These are phyloP conservation scores for Pisolithus microcarpus DNA, from an alignment of 768 basidiomycete genomes.

Conservation along the genomic window DNA sequence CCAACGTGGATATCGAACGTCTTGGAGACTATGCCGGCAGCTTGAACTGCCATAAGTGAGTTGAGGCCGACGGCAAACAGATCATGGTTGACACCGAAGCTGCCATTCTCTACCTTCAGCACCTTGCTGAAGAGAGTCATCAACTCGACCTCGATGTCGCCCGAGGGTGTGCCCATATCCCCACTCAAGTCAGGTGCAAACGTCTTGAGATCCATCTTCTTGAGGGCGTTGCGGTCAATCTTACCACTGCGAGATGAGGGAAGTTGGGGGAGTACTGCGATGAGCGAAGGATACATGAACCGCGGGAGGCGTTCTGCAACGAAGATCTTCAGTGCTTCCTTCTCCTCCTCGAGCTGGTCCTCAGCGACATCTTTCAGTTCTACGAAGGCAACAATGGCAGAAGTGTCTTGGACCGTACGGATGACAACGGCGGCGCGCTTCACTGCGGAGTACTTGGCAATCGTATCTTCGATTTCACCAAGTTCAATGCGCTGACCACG, in stretches of 20 bases:
- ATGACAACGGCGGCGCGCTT: slow-evolving; percentile 20
- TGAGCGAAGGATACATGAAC: slow-evolving; percentile 26
- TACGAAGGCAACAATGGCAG: slow-evolving; percentile 25
- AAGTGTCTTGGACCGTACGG: slow-evolving; percentile 21
- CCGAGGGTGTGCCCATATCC: slow-evolving; percentile 19
- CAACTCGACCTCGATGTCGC: slow-evolving; percentile 22
- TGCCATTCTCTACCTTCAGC: slow-evolving; percentile 14
- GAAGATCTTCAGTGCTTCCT: slow-evolving; percentile 17
- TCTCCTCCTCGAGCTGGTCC: slow-evolving; percentile 13
- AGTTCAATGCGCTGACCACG: slow-evolving; percentile 29
- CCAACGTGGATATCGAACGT: slow-evolving; percentile 24
- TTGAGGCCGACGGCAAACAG: slow-evolving; percentile 25
- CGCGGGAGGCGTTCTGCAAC: slow-evolving; percentile 25
- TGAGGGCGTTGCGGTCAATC: slow-evolving; percentile 23
- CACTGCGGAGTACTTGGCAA: slow-evolving; percentile 17
- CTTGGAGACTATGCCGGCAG: slow-evolving; percentile 23
- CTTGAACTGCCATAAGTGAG: slow-evolving; percentile 28
- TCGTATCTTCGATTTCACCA: slow-evolving; percentile 27
- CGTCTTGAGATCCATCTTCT: slow-evolving; percentile 18
- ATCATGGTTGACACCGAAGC: slow-evolving; percentile 23
- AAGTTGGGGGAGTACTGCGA: slow-evolving; percentile 18
- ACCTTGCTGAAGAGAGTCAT: slow-evolving; percentile 19
- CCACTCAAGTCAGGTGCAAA: slow-evolving; percentile 16
- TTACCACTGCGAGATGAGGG: slow-evolving; percentile 22
- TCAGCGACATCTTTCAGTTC: slow-evolving; percentile 13